Percentiles rank a stretch among this genome's conserved stretches.
Evolutionary conservation across 2,329 filamentous ascomycete genomes (phyloP).

Genomic region (Xylariales sp.): DNA sequence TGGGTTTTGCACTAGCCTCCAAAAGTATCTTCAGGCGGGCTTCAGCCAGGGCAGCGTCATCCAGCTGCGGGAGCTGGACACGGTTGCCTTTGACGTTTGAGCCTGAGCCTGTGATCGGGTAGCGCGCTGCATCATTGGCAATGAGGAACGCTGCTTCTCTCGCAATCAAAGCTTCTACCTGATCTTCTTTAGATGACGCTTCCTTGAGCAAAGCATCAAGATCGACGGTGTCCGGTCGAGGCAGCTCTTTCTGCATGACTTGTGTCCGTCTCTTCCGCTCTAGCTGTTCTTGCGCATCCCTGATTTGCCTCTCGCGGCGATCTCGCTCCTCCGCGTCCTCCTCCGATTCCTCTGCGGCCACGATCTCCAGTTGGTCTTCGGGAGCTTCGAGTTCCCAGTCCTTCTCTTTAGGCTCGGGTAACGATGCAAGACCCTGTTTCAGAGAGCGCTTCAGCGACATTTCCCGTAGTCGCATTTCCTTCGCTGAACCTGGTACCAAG

Average conservation of each 20-base stretch:
- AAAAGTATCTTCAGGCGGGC: constrained; percentile 73
- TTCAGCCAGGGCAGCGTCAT: constrained; percentile 67
- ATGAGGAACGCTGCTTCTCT: constrained; percentile 75
- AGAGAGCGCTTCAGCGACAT: constrained; percentile 65
- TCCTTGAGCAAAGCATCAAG: constrained; percentile 61
- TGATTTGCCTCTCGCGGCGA: constrained; percentile 67
- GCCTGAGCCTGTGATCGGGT: constrained; percentile 63
- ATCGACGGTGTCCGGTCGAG: constrained; percentile 71
- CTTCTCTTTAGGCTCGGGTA: constrained; percentile 88
- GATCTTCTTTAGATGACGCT: constrained; percentile 56
- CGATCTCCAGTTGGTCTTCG: constrained; percentile 67
- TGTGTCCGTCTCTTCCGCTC: constrained; percentile 83
- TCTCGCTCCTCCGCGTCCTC: constrained; percentile 70
- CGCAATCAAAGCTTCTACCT: constrained; percentile 65
- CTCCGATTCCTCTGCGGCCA: constrained; percentile 45
- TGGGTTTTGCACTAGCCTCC: constrained; percentile 54
- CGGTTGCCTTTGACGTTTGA: constrained; percentile 59
- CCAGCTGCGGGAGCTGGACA: constrained; percentile 57
- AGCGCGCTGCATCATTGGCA: constrained; percentile 74
- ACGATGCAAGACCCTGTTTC: constrained; percentile 66
- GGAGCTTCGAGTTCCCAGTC: constrained; percentile 94
- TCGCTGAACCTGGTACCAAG: constrained; percentile 68
- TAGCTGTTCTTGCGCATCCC: constrained; percentile 66
- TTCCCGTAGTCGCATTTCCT: constrained; percentile 69
- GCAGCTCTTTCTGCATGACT: constrained; percentile 81